Base-by-base conservation (phyloP, 805 yeast species). In the Candida boleticola region DNA sequence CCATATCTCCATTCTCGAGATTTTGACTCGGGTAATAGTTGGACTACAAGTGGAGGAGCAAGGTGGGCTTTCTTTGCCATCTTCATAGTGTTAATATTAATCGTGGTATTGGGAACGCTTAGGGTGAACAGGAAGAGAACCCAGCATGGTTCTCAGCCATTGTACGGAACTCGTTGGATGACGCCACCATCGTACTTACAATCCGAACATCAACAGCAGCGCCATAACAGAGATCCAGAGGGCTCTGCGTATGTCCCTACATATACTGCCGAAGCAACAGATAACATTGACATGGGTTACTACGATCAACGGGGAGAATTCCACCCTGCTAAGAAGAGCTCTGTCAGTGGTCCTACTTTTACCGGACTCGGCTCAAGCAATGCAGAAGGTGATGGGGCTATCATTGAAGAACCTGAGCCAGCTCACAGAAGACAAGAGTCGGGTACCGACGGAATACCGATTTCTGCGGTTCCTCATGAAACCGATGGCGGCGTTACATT, bases 141-240 rank as follows among this genome's bases (percentile, higher is more conserved):
- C 7, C 61, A 54, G 33, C 53, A 55, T 19, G 83, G 83, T 1
- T 64, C 68, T 47, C 68, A 64, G 21, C 95, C 96, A 0, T 68
- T 87, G 1, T 66, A 77, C 45, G 92, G 92, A 7, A 85, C 93
- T 1, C 77, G 85, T 9, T 85, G 95, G 95, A 79, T 89, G 68
- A 84, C 93, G 0, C 96, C 96, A 5, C 95, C 95, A 0, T 71
- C 82, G 9, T 87, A 87, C 55, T 58, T 70, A 36, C 88, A 82
- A 50, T 77, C 89, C 1, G 85, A 85, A 52, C 68, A 66, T 39
- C 81, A 78, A 44, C 72, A 70, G 36, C 75, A 74, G 0, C 50
- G 47, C 30, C 46, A 47, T 20, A 58, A 57, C 30, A 63, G 69
- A 6, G 77, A 74, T 36, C 74, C 75, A 2, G 71, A 63, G 26